Percentiles rank a stretch among this genome's conserved stretches.
Conservation (phyloP, 1,139 yeast species). For the Pichia sp. region DNA sequence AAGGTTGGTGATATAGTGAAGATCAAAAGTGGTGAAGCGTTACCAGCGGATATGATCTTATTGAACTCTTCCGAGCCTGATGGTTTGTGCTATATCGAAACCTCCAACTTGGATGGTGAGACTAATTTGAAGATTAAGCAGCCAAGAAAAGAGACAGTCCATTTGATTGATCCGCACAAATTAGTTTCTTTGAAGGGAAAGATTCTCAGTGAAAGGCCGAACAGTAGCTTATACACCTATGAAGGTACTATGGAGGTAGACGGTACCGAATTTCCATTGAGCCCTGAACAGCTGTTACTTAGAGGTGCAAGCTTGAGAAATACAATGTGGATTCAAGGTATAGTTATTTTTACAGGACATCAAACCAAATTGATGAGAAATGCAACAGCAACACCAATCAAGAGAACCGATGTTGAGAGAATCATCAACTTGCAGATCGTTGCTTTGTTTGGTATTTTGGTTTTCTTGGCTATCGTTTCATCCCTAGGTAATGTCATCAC, state of each 20-base stretch:
- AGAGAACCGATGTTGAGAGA: conserved; percentile 94
- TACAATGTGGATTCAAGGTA: conserved; percentile 92
- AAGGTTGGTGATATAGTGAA: conserved; percentile 87
- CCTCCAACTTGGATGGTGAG: conserved; percentile 97
- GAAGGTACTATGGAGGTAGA: conserved; percentile 76
- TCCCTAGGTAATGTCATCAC: conserved; percentile 83
- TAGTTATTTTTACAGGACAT: conserved; percentile 94
- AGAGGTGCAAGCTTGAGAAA: conserved; percentile 96
- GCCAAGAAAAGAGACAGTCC: conserved; percentile 70
- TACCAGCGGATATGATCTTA: conserved; percentile 88
- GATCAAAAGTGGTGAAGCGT: conserved; percentile 80
- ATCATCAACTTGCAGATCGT: conserved; percentile 89
- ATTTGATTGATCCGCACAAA: conserved; percentile 61
- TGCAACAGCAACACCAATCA: conserved; percentile 97
- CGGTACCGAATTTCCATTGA: conserved; percentile 56
- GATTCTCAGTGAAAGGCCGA: conserved; percentile 84
- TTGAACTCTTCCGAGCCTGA: conserved; percentile 95
- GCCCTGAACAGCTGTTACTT: conserved; percentile 84
- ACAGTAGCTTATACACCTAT: conserved; percentile 87
- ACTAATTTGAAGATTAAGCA: conserved; percentile 95
- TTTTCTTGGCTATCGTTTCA: conserved; percentile 69
- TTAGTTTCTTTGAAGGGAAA: conserved; percentile 47
- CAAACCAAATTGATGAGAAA: conserved; percentile 98
- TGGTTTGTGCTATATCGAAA: conserved; percentile 94
- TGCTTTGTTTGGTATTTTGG: conserved; percentile 75